Percentiles rank a stretch among this genome's conserved stretches.
Conservation (phyloP, 805 yeast genomes). For the Sugiyamaella floridensis region DNA sequence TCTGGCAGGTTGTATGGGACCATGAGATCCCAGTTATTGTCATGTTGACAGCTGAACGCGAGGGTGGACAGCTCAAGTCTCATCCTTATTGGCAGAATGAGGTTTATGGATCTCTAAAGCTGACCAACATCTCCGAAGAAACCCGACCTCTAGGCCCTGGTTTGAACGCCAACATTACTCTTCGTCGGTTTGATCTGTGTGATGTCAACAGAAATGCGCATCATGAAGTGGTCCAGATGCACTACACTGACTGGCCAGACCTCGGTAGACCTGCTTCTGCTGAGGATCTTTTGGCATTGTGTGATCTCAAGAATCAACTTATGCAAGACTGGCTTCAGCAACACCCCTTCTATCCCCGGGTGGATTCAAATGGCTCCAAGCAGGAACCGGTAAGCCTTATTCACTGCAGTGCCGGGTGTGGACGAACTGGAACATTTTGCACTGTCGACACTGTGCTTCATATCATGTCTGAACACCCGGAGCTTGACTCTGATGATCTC, state of each 20-base stretch:
- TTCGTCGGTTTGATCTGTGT: conserved; percentile 43
- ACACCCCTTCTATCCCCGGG: not conserved
- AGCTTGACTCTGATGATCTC: conserved; percentile 38
- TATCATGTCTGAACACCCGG: conserved; percentile 24
- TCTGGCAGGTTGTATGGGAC: conserved; percentile 72
- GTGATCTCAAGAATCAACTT: conserved; percentile 40
- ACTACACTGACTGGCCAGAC: conserved; percentile 81
- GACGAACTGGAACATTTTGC: conserved; percentile 87
- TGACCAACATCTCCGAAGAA: conserved; percentile 24
- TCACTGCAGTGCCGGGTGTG: conserved; percentile 97
- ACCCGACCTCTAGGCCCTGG: conserved; percentile 10
- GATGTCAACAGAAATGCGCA: conserved; percentile 14
- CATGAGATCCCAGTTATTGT: conserved; percentile 60
- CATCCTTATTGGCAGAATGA: conserved; percentile 78
- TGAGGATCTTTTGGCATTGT: conserved; percentile 53
- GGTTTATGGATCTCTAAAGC: conserved; percentile 31
- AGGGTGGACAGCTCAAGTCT: conserved; percentile 79
- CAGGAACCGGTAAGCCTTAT: conserved; percentile 36
- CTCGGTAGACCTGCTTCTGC: conserved; percentile 60
- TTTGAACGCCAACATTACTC: conserved; percentile 17
- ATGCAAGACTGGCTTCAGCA: conserved; percentile 17
- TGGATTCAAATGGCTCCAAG: not conserved
- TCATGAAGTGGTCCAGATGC: conserved; percentile 62
- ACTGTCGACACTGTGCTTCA: conserved; percentile 36
- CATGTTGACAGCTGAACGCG: conserved; percentile 71